phyloP scores from a whole-genome alignment of 2,329 filamentous ascomycete species.

The Capronia americana region DNA sequence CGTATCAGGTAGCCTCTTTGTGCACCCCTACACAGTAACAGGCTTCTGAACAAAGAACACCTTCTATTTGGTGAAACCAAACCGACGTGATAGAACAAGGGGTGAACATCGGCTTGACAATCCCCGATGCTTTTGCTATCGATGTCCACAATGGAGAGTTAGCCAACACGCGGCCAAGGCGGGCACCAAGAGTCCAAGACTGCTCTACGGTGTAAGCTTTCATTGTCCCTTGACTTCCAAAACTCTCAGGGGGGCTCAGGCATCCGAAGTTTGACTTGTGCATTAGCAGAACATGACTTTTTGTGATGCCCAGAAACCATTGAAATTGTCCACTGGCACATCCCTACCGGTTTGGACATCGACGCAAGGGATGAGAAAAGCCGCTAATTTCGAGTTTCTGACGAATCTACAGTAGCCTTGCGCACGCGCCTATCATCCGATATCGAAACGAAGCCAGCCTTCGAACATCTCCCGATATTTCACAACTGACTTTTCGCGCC shows the following conservation, averaged over 20 bases:
- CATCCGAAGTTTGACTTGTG: background rate
- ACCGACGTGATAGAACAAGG: background rate
- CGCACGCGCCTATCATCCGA: background rate
- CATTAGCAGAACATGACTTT: background rate
- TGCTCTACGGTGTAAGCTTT: background rate
- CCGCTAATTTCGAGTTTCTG: background rate
- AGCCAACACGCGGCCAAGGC: background rate
- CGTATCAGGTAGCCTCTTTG: constrained; percentile 6
- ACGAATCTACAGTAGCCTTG: background rate
- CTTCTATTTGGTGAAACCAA: background rate
- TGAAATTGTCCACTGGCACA: background rate
- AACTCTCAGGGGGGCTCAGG: background rate
- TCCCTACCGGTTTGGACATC: background rate
- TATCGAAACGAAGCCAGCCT: background rate
- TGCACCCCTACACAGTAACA: background rate
- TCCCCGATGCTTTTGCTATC: background rate
- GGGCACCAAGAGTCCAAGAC: background rate
- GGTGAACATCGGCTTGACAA: background rate
- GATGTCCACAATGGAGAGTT: background rate
- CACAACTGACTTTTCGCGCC: background rate
- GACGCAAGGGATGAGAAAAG: background rate
- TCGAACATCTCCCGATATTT: background rate
- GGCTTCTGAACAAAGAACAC: background rate
- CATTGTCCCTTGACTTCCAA: background rate
- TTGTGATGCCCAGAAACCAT: background rate